Base-by-base conservation (phyloP, 164 flowering plant species). In the Saururus chinensis region DNA sequence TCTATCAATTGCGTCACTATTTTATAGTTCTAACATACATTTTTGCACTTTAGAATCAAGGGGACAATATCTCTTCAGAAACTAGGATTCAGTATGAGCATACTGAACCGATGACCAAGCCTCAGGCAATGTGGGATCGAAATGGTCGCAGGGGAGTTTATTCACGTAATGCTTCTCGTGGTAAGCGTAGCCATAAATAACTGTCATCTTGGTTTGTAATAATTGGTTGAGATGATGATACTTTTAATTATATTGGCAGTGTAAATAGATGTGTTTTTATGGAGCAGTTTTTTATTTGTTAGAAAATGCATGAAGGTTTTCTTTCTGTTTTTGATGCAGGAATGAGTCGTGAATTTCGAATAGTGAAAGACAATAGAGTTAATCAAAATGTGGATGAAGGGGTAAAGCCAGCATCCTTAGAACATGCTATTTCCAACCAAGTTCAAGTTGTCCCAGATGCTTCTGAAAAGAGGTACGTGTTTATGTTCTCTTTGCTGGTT, bases 301-400 rank as follows among this genome's bases (percentile, higher is more conserved):
- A 30, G 6, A 30, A 30, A 30, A 6, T 30, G 6, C 37, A 30
- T 4, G 49, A 3, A 45, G 17, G 2, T 45, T 8, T 2, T 45
- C 17, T 45, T 12, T 12, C 60, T 63, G 62, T 60, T 53, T 70
- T 71, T 66, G 71, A 63, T 86, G 78, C 87, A 83, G 93, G 84
- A 56, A 67, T 69, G 21, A 81, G 72, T 73, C 71, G 76, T 68
- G 87, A 88, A 76, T 90, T 93, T 56, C 95, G 99, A 65, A 74
- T 93, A 71, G 97, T 93, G 66, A 79, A 87, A 65, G 99, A 93
- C 77, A 93, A 93, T 70, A 82, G 96, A 78, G 79, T 79, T 26
- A 84, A 76, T 66, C 89, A 75, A 59, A 84, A 69, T 67, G 19
- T 68, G 23, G 64, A 62, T 59, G 71, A 42, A 53, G 88, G 81